Conservation (phyloP, 305 asterid species). For the Withania somnifera region DNA sequence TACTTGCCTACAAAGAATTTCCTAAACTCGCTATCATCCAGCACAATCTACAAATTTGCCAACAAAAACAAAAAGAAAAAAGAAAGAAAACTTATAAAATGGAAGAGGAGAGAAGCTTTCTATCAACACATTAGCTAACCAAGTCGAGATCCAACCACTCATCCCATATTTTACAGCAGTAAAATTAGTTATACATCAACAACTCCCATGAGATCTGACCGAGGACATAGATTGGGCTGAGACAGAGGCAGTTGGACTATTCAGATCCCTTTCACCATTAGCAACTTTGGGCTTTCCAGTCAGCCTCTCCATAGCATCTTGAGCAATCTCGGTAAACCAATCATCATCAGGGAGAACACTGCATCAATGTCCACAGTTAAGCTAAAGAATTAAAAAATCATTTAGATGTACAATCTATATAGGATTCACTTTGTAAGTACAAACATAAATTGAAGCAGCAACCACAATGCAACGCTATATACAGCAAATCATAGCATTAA, state of each 20-base stretch:
- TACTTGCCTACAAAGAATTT: slow-evolving; percentile 6
- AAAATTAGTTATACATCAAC: slow-evolving; percentile 26
- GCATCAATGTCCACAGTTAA: slow-evolving; percentile 18
- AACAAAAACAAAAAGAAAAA: background rate
- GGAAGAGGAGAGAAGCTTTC: background rate
- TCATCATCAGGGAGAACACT: slow-evolving; percentile 93
- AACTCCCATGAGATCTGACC: slow-evolving; percentile 84
- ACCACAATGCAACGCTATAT: background rate
- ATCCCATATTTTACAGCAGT: slow-evolving; percentile 34
- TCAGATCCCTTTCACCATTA: slow-evolving; percentile 77
- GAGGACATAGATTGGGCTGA: slow-evolving; percentile 96
- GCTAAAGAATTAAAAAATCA: background rate
- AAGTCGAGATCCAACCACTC: background rate
- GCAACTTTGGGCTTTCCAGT: slow-evolving; percentile 73
- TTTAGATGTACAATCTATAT: background rate
- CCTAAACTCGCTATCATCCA: slow-evolving; percentile 5
- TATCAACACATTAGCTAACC: background rate
- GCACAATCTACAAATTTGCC: slow-evolving; percentile 3
- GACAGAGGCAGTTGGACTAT: slow-evolving; percentile 96
- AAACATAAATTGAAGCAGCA: background rate
- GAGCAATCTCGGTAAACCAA: slow-evolving; percentile 79
- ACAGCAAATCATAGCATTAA: background rate
- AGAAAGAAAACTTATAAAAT: background rate
- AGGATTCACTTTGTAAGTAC: background rate
- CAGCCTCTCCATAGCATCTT: slow-evolving; percentile 80